Evolutionary conservation across 768 basidiomycete genomes (phyloP), one percentile per base, ranked within the genome.

Genomic region (Clavaria fumosa): DNA sequence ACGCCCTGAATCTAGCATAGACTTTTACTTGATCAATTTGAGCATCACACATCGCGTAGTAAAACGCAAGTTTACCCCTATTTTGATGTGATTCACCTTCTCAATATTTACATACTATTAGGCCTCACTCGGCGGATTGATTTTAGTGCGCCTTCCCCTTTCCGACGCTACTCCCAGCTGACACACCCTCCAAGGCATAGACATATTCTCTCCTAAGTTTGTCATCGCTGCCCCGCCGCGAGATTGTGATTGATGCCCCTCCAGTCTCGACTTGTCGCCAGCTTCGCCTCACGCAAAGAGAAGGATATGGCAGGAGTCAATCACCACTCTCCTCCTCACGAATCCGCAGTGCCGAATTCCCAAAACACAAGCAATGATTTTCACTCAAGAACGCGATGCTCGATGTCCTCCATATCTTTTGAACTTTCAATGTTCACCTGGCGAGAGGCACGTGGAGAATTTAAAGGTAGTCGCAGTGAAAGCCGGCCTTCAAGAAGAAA

Each of bases 231-330:
- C n/a, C n/a, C n/a, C n/a, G n/a, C n/a, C n/a, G n/a, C n/a, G n/a
- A n/a, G n/a, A n/a, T n/a, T n/a, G n/a, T n/a, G n/a, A n/a, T n/a
- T n/a, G n/a, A n/a, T n/a, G n/a, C n/a, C n/a, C 26, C 4, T 10
- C 31, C 37, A 81, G 78, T 6, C 47, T 82, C 42, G 73, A 78
- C 50, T 54, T 71, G 26, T 70, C 75, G 1, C 43, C 63, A 2
- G 54, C 61, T 1, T 79, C 75, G 1, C 54, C 65, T 4, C 83
- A 86, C 50, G 62, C 69, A 11, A 71, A 62, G 41, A 67, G 80
- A 11, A 67, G 83, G 4, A 78, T 86, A 10, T 82, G 80, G 78
- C 81, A 86, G 50, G 83, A 86, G 53, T 65, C 78, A 3, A 62
- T 84, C 17, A 68, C 76, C 0, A 66, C 75, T 1, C 57, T 86